A percentile compares a stretch with the other conserved stretches of the same genome.
Conservation (phyloP, 306 rosid genomes). For the Quercus wislizeni region DNA sequence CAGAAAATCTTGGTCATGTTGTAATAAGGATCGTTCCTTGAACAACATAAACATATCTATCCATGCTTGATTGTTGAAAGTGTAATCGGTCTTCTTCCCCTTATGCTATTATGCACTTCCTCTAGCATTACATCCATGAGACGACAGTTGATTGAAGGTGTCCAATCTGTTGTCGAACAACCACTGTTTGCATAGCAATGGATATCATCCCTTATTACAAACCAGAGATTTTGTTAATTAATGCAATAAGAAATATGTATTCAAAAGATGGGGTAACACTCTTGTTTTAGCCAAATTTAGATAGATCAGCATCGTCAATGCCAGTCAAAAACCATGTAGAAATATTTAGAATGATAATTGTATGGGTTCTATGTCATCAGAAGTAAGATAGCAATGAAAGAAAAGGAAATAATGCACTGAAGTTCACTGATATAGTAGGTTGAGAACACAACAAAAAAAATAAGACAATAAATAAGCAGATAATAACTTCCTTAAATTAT, state of each 20-base stretch:
- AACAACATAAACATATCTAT: conserved; percentile 3
- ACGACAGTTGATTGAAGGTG: conserved; percentile 49
- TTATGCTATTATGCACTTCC: conserved; percentile 19
- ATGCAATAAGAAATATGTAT: neutral
- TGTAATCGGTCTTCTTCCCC: conserved; percentile 36
- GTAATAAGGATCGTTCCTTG: neutral
- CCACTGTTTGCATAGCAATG: conserved; percentile 24
- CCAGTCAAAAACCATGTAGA: neutral
- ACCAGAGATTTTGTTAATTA: conserved; percentile 4
- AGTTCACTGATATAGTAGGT: no score
- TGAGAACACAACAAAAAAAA: no score
- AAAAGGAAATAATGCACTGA: neutral
- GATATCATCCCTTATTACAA: conserved; percentile 33
- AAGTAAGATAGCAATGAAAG: neutral
- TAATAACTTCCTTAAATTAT: no score
- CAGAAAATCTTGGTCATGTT: neutral
- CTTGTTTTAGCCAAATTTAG: neutral
- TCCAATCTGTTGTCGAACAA: conserved; percentile 38
- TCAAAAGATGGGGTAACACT: neutral
- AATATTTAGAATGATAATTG: neutral
- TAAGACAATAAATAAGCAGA: no score
- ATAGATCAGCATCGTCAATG: neutral
- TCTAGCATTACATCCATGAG: conserved; percentile 47
- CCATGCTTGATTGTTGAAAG: conserved; percentile 32
- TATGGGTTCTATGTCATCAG: neutral